Percentiles rank a stretch among this genome's conserved stretches.
phyloP scores from a whole-genome alignment of 306 rosid species.

The Sindora glabra region DNA sequence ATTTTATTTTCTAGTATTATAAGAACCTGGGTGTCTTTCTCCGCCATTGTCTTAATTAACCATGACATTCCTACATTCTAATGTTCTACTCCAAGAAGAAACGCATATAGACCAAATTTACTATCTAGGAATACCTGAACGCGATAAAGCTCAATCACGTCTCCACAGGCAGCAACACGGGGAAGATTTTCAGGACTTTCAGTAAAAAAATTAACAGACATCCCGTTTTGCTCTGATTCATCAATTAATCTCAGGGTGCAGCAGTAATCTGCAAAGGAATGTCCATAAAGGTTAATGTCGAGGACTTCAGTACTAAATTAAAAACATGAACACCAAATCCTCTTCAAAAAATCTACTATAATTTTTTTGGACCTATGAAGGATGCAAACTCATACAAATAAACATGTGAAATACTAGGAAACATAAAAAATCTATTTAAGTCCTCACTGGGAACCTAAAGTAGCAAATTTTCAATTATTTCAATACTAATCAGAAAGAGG shows the following conservation, averaged over 20 bases:
- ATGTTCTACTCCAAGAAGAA: too few relatives aligned
- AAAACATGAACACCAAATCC: not conserved
- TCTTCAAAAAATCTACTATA: not conserved
- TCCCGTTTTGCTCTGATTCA: conserved; percentile 27
- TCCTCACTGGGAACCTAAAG: not conserved
- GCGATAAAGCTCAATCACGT: conserved; percentile 38
- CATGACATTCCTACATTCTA: too few relatives aligned
- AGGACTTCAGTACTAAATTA: not conserved
- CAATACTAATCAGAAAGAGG: not conserved
- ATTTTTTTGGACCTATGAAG: not conserved
- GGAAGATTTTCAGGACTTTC: conserved; percentile 39
- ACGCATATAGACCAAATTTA: not conserved
- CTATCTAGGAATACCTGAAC: conserved; percentile 33
- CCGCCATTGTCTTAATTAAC: too few relatives aligned
- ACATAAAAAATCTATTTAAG: not conserved
- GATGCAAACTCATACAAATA: not conserved
- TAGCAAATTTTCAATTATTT: not conserved
- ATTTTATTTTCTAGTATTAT: too few relatives aligned
- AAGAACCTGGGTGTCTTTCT: too few relatives aligned
- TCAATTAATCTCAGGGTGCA: conserved; percentile 44
- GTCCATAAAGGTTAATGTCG: not conserved
- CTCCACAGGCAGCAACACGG: conserved; percentile 43
- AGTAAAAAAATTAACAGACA: conserved; percentile 47
- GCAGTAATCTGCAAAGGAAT: conserved; percentile 50
- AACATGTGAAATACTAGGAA: not conserved